Percentiles rank a stretch among this genome's conserved stretches.
phyloP scores from a whole-genome alignment of 495 filamentous ascomycete genomes.

The Neurospora sp. region DNA sequence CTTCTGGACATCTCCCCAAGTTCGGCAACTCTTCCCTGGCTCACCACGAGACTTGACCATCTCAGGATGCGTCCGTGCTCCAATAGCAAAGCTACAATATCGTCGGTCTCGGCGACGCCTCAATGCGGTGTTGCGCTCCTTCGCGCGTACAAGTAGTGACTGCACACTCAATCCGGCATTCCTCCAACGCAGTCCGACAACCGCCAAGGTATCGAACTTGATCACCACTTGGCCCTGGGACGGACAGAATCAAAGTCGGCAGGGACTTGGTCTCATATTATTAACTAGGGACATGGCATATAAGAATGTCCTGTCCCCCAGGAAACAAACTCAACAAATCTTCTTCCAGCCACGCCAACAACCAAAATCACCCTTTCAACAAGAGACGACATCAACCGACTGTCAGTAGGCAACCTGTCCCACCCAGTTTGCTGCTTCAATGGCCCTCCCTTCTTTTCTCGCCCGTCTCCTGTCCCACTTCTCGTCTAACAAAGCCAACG shows the following conservation, averaged over 20 bases:
- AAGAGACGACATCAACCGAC: background rate
- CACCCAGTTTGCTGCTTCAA: slow-evolving; percentile 4
- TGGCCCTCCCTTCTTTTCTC: slow-evolving; percentile 14
- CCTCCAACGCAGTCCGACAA: slow-evolving; percentile 39
- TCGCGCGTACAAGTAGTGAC: background rate
- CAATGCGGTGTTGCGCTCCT: background rate
- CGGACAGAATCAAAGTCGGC: background rate
- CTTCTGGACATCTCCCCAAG: background rate
- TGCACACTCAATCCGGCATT: slow-evolving; percentile 27
- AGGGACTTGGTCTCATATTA: slow-evolving; percentile 8
- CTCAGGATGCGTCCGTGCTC: background rate
- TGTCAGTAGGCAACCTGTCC: background rate
- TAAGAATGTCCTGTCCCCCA: background rate
- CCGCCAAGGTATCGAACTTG: slow-evolving; percentile 2
- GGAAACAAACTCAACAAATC: background rate
- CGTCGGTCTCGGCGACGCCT: background rate
- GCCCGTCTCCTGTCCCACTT: slow-evolving; percentile 22
- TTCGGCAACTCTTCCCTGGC: background rate
- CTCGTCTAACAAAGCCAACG: slow-evolving; percentile 6
- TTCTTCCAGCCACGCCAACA: background rate
- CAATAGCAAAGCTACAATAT: background rate
- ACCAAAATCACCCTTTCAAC: background rate
- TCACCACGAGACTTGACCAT: background rate
- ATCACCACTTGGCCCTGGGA: background rate
- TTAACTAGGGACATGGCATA: background rate